phyloP scores from a whole-genome alignment of 768 basidiomycete genomes.

The Coprinopsis marcescibilis region DNA sequence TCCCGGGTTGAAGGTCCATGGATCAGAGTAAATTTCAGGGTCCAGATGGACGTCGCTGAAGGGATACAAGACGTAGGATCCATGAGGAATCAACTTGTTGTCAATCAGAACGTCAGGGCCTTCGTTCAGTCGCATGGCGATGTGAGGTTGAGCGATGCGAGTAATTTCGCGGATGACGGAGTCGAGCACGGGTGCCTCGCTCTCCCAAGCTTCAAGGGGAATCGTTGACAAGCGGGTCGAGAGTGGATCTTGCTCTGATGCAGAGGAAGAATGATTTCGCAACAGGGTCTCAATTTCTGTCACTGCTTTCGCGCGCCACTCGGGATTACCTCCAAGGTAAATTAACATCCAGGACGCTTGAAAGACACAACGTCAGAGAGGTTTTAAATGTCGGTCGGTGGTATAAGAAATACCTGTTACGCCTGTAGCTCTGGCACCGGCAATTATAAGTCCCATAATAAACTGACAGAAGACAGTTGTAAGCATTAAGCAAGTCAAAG shows the following conservation, averaged over 20 bases:
- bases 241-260: neutral
- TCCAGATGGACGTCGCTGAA: conserved; percentile 4
- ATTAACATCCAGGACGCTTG: neutral
- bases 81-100: neutral
- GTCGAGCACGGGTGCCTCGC: neutral
- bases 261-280: neutral
- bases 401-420: neutral
- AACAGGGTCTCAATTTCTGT: neutral
- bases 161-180: neutral
- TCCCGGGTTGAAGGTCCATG: neutral
- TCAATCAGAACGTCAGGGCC: conserved; percentile 3
- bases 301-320: neutral
- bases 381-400: neutral
- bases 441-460: conserved; percentile 3
- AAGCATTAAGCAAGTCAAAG: neutral
- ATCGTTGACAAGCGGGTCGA: neutral
- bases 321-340: neutral
- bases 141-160: neutral
- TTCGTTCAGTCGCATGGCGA: conserved; percentile 1
- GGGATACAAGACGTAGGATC: conserved; percentile 2
- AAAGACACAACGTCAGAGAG: neutral
- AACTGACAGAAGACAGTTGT: neutral
- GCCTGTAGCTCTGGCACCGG: neutral
- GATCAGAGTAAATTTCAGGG: conserved; percentile 1
- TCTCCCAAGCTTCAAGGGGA: conserved; percentile 3